Evolutionary conservation across 208 protist species (phyloP).

Genomic region (Trypanosoma cruzi): DNA sequence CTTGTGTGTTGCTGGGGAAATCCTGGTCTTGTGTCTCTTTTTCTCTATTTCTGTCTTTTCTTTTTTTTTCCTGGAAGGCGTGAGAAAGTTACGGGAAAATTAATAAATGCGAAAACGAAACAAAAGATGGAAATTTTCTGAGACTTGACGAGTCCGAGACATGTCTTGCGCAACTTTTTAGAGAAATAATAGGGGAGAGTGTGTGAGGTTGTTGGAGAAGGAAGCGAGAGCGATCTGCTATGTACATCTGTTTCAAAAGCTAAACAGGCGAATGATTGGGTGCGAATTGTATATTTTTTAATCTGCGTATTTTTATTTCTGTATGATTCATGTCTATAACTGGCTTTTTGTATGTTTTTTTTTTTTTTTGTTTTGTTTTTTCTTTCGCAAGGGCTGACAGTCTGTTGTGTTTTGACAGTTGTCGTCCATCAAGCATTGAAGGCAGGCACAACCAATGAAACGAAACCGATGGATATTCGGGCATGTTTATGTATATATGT

Average conservation of each 20-base stretch:
- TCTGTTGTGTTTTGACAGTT: not conserved
- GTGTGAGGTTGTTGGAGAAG: not conserved
- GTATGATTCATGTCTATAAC: not conserved
- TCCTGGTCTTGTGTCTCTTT: not conserved
- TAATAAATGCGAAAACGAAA: not conserved
- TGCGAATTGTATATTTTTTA: not conserved
- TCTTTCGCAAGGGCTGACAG: not conserved
- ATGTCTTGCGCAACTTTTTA: not conserved
- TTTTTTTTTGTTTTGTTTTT: not conserved
- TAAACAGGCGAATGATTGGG: not conserved
- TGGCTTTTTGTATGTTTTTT: not conserved
- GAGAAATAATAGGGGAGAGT: not conserved
- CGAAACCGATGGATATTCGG: not conserved
- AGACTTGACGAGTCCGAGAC: not conserved
- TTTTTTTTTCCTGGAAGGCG: not conserved
- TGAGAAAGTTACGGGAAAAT: not conserved
- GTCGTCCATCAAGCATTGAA: not conserved
- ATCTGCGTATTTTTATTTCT: not conserved
- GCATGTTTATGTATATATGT: constrained; percentile 1
- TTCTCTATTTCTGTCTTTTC: constrained; percentile 1
- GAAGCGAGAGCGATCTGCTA: not conserved
- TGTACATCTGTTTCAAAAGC: not conserved
- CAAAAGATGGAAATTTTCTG: not conserved
- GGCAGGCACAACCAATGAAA: not conserved
- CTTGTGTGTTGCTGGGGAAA: not conserved